phyloP scores from a whole-genome alignment of 1,139 yeast species.

The Pichia sp. region DNA sequence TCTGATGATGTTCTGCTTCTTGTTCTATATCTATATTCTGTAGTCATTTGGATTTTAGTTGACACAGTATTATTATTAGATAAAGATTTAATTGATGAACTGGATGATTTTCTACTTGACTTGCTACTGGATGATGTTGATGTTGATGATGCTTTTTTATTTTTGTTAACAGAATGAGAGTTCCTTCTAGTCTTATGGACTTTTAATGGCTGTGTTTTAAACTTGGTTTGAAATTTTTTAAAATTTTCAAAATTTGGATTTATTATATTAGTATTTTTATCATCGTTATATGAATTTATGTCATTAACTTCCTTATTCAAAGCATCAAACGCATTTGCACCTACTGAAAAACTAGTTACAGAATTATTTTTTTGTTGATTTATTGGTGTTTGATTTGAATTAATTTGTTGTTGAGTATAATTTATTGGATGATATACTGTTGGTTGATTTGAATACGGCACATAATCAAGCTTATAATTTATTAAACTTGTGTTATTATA shows the following conservation, averaged over 20 bases:
- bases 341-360: not conserved
- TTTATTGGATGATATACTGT: not conserved
- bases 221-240: conserved; percentile 10
- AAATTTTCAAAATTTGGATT: not conserved
- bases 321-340: conserved; percentile 7
- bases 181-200: conserved; percentile 11
- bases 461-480: not conserved
- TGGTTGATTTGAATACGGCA: not conserved
- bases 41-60: not conserved
- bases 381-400: too few species aligned
- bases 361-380: too few species aligned
- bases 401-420: not conserved
- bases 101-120: conserved; percentile 4
- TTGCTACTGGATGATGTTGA: not conserved
- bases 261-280: not conserved
- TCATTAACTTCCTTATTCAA: conserved; percentile 6
- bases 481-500: not conserved
- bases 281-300: conserved; percentile 3
- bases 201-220: conserved; percentile 8
- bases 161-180: conserved; percentile 8
- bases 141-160: not conserved
- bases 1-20: conserved; percentile 8
- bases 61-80: not conserved
- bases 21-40: conserved; percentile 1
- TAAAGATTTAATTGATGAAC: not conserved